Evolutionary conservation across 73 alveolate genomes (phyloP).

Genomic region (Paramecium sexaurelia): DNA sequence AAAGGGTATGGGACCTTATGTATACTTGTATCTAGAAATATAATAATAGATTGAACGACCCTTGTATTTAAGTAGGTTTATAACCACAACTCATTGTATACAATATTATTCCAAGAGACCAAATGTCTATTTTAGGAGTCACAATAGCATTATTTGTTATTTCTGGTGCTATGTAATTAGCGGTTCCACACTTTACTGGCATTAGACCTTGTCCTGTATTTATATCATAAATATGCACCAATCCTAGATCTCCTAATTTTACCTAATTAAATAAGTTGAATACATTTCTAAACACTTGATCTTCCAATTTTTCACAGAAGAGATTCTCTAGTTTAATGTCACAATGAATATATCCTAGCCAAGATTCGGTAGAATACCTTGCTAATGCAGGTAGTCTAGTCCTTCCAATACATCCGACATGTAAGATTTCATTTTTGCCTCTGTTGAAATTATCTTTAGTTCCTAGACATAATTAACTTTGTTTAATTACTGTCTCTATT

Average conservation of each 20-base stretch:
- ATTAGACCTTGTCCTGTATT: conserved; percentile 71
- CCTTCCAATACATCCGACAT: conserved; percentile 74
- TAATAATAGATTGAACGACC: conserved; percentile 19
- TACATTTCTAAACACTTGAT: conserved; percentile 73
- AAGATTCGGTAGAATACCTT: conserved; percentile 66
- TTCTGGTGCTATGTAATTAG: conserved; percentile 84
- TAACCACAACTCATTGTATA: conserved; percentile 82
- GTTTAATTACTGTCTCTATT: conserved; percentile 59
- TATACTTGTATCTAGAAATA: conserved; percentile 46
- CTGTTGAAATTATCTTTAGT: conserved; percentile 63
- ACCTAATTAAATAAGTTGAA: conserved; percentile 54
- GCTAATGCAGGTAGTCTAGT: conserved; percentile 73
- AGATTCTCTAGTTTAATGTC: conserved; percentile 80
- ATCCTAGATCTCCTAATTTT: conserved; percentile 86
- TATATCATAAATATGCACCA: conserved; percentile 70
- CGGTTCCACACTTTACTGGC: conserved; percentile 76
- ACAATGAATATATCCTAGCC: conserved; percentile 76
- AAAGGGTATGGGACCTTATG: conserved; percentile 81
- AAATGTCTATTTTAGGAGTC: conserved; percentile 71
- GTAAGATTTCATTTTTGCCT: conserved; percentile 66
- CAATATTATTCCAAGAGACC: conserved; percentile 79
- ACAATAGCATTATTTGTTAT: conserved; percentile 61
- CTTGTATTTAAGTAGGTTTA: conserved; percentile 78
- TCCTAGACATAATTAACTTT: background rate
- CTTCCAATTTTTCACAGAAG: conserved; percentile 72